Evolutionary conservation across 257 asterid species (phyloP), one percentile per base, ranked within the genome.

Genomic region (Fraxinus cuspidata): DNA sequence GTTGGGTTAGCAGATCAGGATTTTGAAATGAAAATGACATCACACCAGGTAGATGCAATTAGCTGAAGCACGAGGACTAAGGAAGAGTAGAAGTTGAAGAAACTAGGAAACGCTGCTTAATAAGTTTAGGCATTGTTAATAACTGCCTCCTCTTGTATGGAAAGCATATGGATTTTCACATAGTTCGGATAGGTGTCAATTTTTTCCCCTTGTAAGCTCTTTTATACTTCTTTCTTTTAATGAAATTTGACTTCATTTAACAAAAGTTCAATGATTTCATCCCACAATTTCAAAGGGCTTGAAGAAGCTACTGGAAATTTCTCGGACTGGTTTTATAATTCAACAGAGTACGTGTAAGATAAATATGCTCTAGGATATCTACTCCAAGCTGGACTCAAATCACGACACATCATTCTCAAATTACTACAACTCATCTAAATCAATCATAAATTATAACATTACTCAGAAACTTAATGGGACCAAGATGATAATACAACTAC

Each of bases 1-100:
- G 72, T 70, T 19, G 73, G 72, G 35, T 44, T 64, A 25, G 12
- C 12, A 51, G 27, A 66, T 75, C 73, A 40, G 32, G 29, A 28
- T 44, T 42, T 29, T 51, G 19, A n/a, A 23, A n/a, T 42, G 44
- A 42, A 47, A 11, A 42, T 13, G 65, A 42, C 51, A 42, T 12
- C 0, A 19, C 31, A 23, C 32, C 29, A 21, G 13, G 8, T 75
- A 47, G 64, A 75, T 40, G 47, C 66, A 25, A 8, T 27, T 65
- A 27, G 44, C 25, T 19, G 67, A 60, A 29, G 53, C 34, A 29
- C 60, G 9, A 4, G 34, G 31, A 18, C 35, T 49, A 37, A 72
- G 16, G 19, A 72, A 49, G 66, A 13, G 9, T 72, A 47, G 63
- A 72, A 42, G 12, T 15, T 71, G 75, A 40, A 23, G 12, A 5